phyloP scores from a whole-genome alignment of 768 basidiomycete genomes.

The Dictyophora rubrovolvata region DNA sequence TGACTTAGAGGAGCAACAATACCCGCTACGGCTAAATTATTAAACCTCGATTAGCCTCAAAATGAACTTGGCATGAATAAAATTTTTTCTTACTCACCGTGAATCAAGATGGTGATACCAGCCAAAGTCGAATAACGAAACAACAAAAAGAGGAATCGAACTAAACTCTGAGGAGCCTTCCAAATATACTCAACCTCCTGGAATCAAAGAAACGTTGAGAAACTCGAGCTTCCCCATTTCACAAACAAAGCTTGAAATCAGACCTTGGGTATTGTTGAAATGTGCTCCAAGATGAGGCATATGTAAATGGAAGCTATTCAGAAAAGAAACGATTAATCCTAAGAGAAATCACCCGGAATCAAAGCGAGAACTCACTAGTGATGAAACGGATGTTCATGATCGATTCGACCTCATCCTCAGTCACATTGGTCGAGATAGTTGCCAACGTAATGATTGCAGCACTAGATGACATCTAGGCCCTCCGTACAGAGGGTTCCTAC shows the following conservation, averaged over 20 bases:
- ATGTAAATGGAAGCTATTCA: not conserved
- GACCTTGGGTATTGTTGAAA: slow-evolving; percentile 4
- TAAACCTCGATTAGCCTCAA: not conserved
- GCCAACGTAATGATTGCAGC: not conserved
- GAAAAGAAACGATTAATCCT: not conserved
- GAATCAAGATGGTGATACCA: not conserved
- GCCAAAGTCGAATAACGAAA: slow-evolving; percentile 3
- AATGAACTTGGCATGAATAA: not conserved
- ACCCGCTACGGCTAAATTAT: not conserved
- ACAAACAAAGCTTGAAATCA: not conserved
- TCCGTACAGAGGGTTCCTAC: not conserved
- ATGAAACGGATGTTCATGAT: not conserved
- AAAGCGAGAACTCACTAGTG: not conserved
- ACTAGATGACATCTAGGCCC: not conserved
- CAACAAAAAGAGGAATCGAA: not conserved
- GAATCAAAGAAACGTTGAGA: not conserved
- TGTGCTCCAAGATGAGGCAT: slow-evolving; percentile 2
- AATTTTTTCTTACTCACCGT: not conserved
- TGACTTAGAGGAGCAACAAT: not conserved
- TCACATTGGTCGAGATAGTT: not conserved
- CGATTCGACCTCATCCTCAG: not conserved
- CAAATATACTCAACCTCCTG: slow-evolving; percentile 8
- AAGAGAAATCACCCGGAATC: not conserved
- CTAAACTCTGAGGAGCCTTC: slow-evolving; percentile 2
- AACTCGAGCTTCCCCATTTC: not conserved